These are phyloP conservation scores for Neurospora tetraspora DNA, from an alignment of 495 filamentous ascomycete species.

Conservation along the genomic window DNA sequence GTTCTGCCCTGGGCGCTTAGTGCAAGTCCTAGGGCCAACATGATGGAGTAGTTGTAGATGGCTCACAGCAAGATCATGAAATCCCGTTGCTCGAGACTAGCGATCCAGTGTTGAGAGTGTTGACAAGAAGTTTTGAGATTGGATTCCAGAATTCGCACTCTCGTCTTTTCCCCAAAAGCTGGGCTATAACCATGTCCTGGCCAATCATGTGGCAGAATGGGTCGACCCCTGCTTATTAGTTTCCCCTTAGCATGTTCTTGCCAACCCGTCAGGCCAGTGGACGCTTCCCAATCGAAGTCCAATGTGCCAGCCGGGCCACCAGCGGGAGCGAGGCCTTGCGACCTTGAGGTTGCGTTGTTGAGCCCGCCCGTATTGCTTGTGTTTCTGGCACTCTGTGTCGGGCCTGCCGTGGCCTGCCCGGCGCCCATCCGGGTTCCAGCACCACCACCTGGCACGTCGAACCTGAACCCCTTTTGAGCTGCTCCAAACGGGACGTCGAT, in stretches of 20 bases:
- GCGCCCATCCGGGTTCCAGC: not conserved
- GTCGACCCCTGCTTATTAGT: constrained; percentile 15
- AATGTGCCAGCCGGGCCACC: constrained; percentile 5
- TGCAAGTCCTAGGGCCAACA: not conserved
- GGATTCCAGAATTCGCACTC: constrained; percentile 1
- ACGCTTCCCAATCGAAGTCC: constrained; percentile 9
- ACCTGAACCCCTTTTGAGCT: constrained; percentile 21
- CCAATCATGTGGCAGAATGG: constrained; percentile 14
- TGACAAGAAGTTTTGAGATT: not conserved
- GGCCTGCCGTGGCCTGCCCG: not conserved
- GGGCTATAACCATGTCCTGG: not conserved
- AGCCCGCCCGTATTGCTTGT: not conserved
- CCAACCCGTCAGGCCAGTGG: constrained; percentile 2
- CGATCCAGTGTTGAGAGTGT: not conserved
- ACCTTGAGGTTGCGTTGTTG: not conserved
- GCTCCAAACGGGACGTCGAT: constrained; percentile 9
- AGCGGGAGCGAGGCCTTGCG: not conserved
- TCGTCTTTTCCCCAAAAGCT: not conserved
- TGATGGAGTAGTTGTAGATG: not conserved
- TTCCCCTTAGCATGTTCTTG: constrained; percentile 11
- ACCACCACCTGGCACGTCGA: constrained; percentile 5
- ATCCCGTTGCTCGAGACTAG: not conserved
- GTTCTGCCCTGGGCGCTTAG: not conserved
- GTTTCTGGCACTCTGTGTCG: not conserved
- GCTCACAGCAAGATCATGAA: not conserved